These are phyloP conservation scores for Emmonsiellopsis sp. DNA, from an alignment of 2,329 filamentous ascomycete genomes.

Conservation along the genomic window DNA sequence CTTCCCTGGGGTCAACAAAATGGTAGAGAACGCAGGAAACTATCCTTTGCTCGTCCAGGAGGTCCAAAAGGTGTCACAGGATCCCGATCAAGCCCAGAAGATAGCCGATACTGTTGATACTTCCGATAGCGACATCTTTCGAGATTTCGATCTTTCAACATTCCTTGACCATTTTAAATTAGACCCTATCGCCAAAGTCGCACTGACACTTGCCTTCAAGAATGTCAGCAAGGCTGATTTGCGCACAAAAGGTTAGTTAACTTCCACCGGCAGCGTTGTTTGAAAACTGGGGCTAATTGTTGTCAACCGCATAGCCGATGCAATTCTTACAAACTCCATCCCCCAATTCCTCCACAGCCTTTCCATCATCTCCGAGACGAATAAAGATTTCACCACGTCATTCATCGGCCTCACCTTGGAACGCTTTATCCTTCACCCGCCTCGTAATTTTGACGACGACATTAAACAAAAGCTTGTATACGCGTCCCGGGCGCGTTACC, in stretches of 20 bases:
- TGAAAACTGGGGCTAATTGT: constrained; percentile 4
- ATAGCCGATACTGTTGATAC: constrained; percentile 91
- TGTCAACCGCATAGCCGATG: constrained; percentile 55
- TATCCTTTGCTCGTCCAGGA: constrained; percentile 75
- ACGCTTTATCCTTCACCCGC: constrained; percentile 76
- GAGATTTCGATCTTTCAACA: constrained; percentile 89
- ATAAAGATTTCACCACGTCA: constrained; percentile 55
- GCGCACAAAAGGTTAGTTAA: constrained; percentile 69
- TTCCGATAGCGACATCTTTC: constrained; percentile 83
- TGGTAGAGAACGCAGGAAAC: constrained; percentile 65
- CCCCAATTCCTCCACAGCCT: constrained; percentile 68
- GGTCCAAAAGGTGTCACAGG: constrained; percentile 74
- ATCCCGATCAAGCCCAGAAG: constrained; percentile 73
- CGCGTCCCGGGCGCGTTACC: constrained; percentile 60
- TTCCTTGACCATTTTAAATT: constrained; percentile 96
- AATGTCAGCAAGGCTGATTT: constrained; percentile 70
- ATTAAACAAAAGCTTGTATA: constrained; percentile 55
- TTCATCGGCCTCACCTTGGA: constrained; percentile 76
- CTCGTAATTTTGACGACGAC: constrained; percentile 73
- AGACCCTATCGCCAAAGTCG: constrained; percentile 76
- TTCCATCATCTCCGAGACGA: constrained; percentile 52
- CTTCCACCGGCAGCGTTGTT: not conserved
- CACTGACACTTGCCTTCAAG: constrained; percentile 83
- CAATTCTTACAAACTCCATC: constrained; percentile 75
- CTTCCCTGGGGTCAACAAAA: constrained; percentile 69